Evolutionary conservation across 768 basidiomycete genomes (phyloP).

Genomic region (Suillus tomentosus): DNA sequence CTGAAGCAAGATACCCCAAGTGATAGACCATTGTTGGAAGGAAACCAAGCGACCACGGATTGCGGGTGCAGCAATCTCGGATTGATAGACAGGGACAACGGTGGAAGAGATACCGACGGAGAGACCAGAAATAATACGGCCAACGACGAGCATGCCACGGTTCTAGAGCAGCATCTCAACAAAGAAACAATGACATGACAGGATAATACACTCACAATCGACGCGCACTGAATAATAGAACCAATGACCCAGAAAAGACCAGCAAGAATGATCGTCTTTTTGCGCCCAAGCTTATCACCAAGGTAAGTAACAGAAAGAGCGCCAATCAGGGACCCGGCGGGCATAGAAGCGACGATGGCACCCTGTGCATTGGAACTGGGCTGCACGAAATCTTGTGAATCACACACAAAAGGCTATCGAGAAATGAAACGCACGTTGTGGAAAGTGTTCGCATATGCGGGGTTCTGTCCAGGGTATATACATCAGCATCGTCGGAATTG

Average conservation of each 20-base stretch:
- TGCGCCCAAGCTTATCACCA: constrained; percentile 67
- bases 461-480: constrained; percentile 23
- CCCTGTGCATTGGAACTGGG: constrained; percentile 62
- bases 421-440: constrained; percentile 22
- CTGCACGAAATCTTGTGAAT: constrained; percentile 22
- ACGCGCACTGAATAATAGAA: constrained; percentile 69
- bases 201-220: constrained; percentile 35
- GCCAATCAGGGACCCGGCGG: constrained; percentile 67
- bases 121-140: constrained; percentile 67
- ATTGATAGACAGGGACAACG: constrained; percentile 75
- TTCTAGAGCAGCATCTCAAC: constrained; percentile 38
- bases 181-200: not conserved
- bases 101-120: constrained; percentile 68
- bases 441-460: constrained; percentile 28
- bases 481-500: not conserved
- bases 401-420: not conserved
- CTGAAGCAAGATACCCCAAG: constrained; percentile 77
- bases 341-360: constrained; percentile 79
- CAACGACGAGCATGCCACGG: constrained; percentile 74
- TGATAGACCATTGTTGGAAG: constrained; percentile 79
- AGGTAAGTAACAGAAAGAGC: constrained; percentile 62
- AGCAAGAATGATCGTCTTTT: constrained; percentile 63
- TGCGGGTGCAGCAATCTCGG: constrained; percentile 68
- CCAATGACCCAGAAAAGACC: constrained; percentile 76
- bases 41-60: constrained; percentile 79